Base-by-base conservation (phyloP, 2,329 filamentous ascomycete species). In the Phialophora verrucosa region DNA sequence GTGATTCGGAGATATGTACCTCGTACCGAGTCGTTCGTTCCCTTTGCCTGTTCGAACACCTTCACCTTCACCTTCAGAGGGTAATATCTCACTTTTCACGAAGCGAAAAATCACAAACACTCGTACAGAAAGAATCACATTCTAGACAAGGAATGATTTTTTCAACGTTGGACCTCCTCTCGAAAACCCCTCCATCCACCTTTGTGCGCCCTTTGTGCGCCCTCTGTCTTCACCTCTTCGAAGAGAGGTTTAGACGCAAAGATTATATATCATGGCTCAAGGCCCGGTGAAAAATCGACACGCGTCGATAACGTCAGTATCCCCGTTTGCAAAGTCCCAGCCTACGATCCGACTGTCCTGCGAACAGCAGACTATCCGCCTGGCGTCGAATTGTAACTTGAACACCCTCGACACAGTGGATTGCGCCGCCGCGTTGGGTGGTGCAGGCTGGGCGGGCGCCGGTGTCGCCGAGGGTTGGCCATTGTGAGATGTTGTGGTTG, bases 281-380 rank as follows among this genome's bases (percentile, higher is more conserved):
- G 66, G 69, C n/a, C 71, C 88, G 75, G 96, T 96, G 76, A 96
- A 97, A 75, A 96, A 96, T 42, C 86, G 85, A 70, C 88, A 87
- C 6, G 90, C 91, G 75, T 91, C 89, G 63, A 92, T 87, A 61
- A 97, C 85, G 72, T 96, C 90, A 63, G 85, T 79, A 71, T 99
- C 93, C 4, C 88, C 90, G 72, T 93, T 92, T 66, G 93, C 95
- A 83, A 98, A 99, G 78, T 99, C 95, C 95, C 95, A 99, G 0
- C 93, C 95, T 0, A 98, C 92, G 74, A 99, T 98, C 17, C 90
- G 88, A 47, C 89, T 89, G 64, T 95, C 92, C 77, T 98, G 93
- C 70, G 91, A 95, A 76, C 94, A 97, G 80, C 93, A 97, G 62
- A 99, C 90, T 72, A 99, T 96, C 73, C 93, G 89, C 25, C 93